These are phyloP conservation scores for Wickerhamomyces chaumierensis DNA, from an alignment of 805 yeast species.

Conservation along the genomic window DNA sequence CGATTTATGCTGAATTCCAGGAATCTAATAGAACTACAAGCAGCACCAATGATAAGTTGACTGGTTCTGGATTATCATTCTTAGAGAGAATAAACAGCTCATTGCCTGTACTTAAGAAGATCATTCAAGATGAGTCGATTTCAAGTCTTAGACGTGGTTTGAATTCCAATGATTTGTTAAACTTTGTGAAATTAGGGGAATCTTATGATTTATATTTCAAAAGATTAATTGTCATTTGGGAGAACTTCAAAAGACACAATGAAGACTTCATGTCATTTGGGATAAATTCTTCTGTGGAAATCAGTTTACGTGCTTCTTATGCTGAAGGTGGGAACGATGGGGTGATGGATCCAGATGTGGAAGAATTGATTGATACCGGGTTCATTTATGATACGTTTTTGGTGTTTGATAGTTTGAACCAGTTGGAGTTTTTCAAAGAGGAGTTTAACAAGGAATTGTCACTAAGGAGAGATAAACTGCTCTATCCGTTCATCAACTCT, in stretches of 20 bases:
- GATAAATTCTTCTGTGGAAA: conserved; percentile 80
- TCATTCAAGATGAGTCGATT: conserved; percentile 66
- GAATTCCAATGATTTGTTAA: conserved; percentile 30
- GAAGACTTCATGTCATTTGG: conserved; percentile 42
- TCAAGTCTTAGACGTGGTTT: conserved; percentile 58
- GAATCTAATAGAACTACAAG: too few species aligned
- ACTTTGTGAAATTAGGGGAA: conserved; percentile 40
- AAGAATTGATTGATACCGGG: conserved; percentile 41
- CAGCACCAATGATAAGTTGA: too few species aligned
- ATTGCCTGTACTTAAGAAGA: conserved; percentile 61
- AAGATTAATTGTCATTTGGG: conserved; percentile 52
- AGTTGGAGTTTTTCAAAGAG: conserved; percentile 44
- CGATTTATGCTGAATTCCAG: conserved; percentile 62
- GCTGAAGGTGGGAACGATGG: too few species aligned
- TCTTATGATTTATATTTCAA: conserved; percentile 42
- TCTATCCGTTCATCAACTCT: conserved; percentile 42
- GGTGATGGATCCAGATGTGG: conserved; percentile 22
- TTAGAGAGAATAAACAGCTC: conserved; percentile 63
- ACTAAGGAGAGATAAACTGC: conserved; percentile 56
- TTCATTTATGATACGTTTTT: conserved; percentile 74
- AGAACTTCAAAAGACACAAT: conserved; percentile 30
- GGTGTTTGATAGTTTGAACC: conserved; percentile 68
- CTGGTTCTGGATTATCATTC: conserved; percentile 61
- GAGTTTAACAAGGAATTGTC: conserved; percentile 64
- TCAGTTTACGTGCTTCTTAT: conserved; percentile 54